A percentile compares a stretch with the other conserved stretches of the same genome.
phyloP scores from a whole-genome alignment of 1,139 yeast species.

The Hansenula lynferdii region DNA sequence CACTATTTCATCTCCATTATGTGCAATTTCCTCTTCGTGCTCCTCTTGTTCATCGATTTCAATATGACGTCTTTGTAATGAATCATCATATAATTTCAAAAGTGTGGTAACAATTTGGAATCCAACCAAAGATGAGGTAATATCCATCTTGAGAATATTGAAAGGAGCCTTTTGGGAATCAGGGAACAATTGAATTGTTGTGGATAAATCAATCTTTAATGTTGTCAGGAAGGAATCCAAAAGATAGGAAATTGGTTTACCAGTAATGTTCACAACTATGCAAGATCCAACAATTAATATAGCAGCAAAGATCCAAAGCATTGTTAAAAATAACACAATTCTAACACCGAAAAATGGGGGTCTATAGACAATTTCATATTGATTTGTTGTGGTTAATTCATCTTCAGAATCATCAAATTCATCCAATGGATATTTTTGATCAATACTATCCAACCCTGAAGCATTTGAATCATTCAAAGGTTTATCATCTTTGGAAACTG shows the following conservation, averaged over 20 bases:
- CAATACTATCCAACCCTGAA: slow-evolving; percentile 19
- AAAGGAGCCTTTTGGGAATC: neutral
- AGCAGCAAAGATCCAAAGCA: slow-evolving; percentile 71
- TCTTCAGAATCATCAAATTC: slow-evolving; percentile 50
- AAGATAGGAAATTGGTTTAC: slow-evolving; percentile 32
- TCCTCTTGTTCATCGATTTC: too few species aligned
- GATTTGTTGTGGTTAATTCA: slow-evolving; percentile 43
- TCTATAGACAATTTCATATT: slow-evolving; percentile 74
- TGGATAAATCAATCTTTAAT: neutral
- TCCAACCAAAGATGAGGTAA: neutral
- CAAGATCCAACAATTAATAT: slow-evolving; percentile 36
- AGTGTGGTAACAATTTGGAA: slow-evolving; percentile 3
- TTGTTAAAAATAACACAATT: slow-evolving; percentile 47
- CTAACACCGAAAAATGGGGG: slow-evolving; percentile 77
- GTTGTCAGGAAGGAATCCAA: neutral
- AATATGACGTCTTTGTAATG: slow-evolving; percentile 11
- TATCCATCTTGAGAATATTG: neutral
- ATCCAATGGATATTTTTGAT: slow-evolving; percentile 21
- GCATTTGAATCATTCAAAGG: slow-evolving; percentile 42
- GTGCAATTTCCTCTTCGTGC: neutral
- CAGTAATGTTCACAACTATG: slow-evolving; percentile 33
- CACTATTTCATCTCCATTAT: slow-evolving; percentile 11
- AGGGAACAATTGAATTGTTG: neutral
- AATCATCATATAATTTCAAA: slow-evolving; percentile 9
- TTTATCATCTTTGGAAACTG: slow-evolving; percentile 78